These are phyloP conservation scores for Puccinellia tenuiflora DNA, from an alignment of 176 grass and related monocot species.

Conservation along the genomic window DNA sequence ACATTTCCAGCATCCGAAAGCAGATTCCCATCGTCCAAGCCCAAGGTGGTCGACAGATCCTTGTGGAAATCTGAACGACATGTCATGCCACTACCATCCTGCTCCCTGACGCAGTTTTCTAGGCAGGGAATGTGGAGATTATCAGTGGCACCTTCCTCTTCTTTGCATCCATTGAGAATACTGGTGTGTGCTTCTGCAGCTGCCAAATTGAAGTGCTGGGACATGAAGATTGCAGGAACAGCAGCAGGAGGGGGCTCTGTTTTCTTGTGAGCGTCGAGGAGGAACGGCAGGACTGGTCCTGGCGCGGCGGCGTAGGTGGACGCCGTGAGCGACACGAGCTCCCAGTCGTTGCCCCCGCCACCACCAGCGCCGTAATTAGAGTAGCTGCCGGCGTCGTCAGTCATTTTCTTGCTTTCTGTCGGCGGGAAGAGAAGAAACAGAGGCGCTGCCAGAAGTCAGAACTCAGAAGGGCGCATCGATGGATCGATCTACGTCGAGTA, in stretches of 20 bases:
- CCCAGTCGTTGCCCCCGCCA: slow-evolving; percentile 38
- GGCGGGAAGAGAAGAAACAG: background rate
- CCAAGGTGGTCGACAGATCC: too few relatives aligned
- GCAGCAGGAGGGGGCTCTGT: background rate
- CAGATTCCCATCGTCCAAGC: too few relatives aligned
- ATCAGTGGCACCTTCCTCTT: too few relatives aligned
- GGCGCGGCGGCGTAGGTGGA: slow-evolving; percentile 50
- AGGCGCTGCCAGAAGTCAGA: background rate
- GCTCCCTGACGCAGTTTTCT: too few relatives aligned
- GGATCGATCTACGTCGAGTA: background rate
- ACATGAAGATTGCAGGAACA: background rate
- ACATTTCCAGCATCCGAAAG: background rate
- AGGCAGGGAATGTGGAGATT: too few relatives aligned
- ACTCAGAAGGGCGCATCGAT: background rate
- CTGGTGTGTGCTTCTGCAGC: background rate
- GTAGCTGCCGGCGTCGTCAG: background rate
- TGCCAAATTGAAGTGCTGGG: background rate
- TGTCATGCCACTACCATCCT: too few relatives aligned
- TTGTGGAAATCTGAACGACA: too few relatives aligned
- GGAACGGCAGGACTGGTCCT: background rate
- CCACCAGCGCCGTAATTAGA: background rate
- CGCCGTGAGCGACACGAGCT: slow-evolving; percentile 52
- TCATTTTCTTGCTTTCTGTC: background rate
- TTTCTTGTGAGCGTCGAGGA: background rate
- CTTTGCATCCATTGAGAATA: too few relatives aligned